Conservation (phyloP, 441 rosid species). For the Aquilaria agallochum region DNA sequence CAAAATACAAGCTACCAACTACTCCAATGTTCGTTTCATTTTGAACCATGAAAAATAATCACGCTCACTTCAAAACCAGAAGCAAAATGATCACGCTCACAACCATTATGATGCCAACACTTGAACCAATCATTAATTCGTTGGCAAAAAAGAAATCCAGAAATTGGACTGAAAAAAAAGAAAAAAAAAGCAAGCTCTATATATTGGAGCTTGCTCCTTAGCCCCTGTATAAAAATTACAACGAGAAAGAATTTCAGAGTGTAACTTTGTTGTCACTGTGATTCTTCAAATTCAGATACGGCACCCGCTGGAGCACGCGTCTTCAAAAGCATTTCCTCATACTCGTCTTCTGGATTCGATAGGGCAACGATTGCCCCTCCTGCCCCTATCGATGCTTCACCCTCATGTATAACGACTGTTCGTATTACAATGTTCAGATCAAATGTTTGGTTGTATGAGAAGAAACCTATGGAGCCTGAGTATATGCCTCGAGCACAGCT, state of each 20-base stretch:
- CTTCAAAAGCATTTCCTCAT: constrained; percentile 85
- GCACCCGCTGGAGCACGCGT: constrained; percentile 74
- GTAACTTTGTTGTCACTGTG: background rate
- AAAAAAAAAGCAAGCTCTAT: no score
- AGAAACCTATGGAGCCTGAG: constrained; percentile 89
- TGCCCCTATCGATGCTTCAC: constrained; percentile 91
- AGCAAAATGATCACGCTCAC: no score
- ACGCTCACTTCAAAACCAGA: no score
- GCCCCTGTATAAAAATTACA: background rate
- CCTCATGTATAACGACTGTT: constrained; percentile 75
- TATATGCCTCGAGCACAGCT: constrained; percentile 82
- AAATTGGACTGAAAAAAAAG: no score
- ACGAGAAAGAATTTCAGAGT: background rate
- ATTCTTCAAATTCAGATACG: constrained; percentile 43
- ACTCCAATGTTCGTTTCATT: no score
- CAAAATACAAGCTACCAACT: no score
- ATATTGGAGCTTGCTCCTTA: no score
- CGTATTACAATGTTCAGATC: constrained; percentile 93
- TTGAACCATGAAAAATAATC: no score
- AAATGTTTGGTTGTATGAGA: constrained; percentile 79
- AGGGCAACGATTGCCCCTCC: constrained; percentile 90
- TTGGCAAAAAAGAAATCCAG: no score
- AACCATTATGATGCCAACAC: no score
- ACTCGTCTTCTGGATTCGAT: constrained; percentile 83
- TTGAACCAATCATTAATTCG: no score